Evolutionary conservation across 345 rosid genomes (phyloP), one percentile per base, ranked within the genome.

Genomic region (Gossypium turneri): DNA sequence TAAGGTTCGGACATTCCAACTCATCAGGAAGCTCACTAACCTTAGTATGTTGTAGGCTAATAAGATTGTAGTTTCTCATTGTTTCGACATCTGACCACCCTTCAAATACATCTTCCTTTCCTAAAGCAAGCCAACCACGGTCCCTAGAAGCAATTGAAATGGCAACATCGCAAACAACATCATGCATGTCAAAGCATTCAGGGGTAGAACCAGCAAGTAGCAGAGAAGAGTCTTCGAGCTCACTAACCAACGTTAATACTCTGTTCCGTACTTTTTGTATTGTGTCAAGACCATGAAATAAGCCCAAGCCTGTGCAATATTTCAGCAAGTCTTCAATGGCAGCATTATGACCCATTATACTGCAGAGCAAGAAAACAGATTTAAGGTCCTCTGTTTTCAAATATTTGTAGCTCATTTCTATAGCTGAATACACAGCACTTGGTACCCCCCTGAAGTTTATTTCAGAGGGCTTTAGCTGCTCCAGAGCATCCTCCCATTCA

Each of bases 401-500:
- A 20, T 47, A 78, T 9, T 9, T 57, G 12, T 57, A 57, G 29
- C 61, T 57, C 29, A 22, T 2, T 27, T 57, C 61, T 22, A 57
- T 20, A 20, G 61, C 29, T 0, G 29, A 57, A 57, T 57, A 57
- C 1, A 22, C 61, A 2, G 19, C 24, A 9, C 1, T 41, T 0
- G 27, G 47, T 50, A 76, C 24, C 45, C 58, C 63, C 7, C 38
- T 24, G 65, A 53, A 24, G 38, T 63, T 60, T 7, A 1, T 41
- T 60, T 55, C 12, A 2, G 59, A 55, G 59, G 59, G 59, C 12
- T 55, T 7, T 55, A 55, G 4, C 10, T 1, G 25, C 9, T 9
- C 24, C 10, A 0, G 16, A 3, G 78, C 75, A 50, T 62, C 57
- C 19, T 64, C 20, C 87, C 87, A 84, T 9, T 0, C 76, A n/a